Evolutionary conservation across 768 basidiomycete genomes (phyloP).

Genomic region (Termitomyces sp.): DNA sequence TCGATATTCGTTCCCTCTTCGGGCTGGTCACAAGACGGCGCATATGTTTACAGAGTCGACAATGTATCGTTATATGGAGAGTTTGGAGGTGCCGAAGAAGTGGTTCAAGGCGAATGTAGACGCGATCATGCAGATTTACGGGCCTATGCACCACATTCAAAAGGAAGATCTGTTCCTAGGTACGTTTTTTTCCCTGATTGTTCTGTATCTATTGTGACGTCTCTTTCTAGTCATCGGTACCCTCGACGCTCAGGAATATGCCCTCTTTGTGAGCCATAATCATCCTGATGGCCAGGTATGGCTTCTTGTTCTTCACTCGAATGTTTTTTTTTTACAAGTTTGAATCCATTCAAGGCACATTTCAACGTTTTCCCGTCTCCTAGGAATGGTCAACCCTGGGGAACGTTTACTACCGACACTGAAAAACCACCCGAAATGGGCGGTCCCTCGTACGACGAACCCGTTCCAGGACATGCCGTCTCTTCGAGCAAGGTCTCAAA

Average conservation of each 20-base stretch:
- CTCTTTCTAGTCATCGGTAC: constrained; percentile 52
- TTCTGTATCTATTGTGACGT: not conserved
- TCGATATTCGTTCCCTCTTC: constrained; percentile 54
- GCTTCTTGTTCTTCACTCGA: not conserved
- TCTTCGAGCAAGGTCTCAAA: constrained; percentile 52
- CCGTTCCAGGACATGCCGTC: constrained; percentile 23
- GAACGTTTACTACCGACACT: constrained; percentile 58
- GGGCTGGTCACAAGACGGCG: constrained; percentile 60
- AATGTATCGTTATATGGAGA: constrained; percentile 61
- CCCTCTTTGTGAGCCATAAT: constrained; percentile 67
- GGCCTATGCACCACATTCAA: constrained; percentile 37
- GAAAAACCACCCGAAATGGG: constrained; percentile 31
- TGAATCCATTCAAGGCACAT: constrained; percentile 35
- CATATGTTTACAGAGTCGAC: constrained; percentile 66
- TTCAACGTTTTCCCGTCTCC: constrained; percentile 64
- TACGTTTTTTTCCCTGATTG: constrained; percentile 13
- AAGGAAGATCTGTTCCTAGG: constrained; percentile 58
- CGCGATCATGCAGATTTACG: constrained; percentile 55
- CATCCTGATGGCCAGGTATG: constrained; percentile 55
- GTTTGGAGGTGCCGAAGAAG: constrained; percentile 54
- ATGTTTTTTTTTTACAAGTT: not conserved
- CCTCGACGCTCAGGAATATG: constrained; percentile 66
- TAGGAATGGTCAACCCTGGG: constrained; percentile 61
- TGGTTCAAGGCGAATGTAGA: constrained; percentile 75
- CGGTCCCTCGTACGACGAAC: constrained; percentile 45